Conservation (phyloP, 2,329 filamentous ascomycete genomes). For the Diplocarpon rosae region DNA sequence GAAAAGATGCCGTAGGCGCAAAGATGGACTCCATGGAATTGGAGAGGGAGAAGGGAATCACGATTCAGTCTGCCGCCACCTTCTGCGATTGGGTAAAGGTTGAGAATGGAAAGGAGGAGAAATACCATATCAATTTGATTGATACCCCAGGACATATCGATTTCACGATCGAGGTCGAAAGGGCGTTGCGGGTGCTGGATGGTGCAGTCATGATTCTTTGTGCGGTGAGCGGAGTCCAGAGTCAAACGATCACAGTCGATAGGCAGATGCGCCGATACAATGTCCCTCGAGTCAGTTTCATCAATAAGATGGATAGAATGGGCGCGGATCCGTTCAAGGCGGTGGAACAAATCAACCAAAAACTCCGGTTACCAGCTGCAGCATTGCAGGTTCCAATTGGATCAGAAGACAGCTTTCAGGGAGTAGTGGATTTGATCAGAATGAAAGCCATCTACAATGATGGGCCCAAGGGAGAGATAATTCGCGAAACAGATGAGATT, state of each 20-base stretch:
- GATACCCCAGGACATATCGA: slow-evolving; percentile 98
- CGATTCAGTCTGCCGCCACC: slow-evolving; percentile 94
- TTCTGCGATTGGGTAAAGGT: slow-evolving; percentile 95
- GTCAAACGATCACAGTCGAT: slow-evolving; percentile 95
- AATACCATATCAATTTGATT: slow-evolving; percentile 96
- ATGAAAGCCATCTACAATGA: slow-evolving; percentile 94
- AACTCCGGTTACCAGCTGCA: slow-evolving; percentile 85
- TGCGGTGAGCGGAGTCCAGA: slow-evolving; percentile 93
- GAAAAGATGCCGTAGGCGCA: slow-evolving; percentile 86
- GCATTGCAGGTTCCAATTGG: slow-evolving; percentile 94
- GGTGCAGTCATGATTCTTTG: slow-evolving; percentile 98
- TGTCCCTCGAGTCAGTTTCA: slow-evolving; percentile 85
- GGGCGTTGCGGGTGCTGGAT: slow-evolving; percentile 86
- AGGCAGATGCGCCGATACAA: slow-evolving; percentile 98
- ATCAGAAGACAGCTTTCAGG: slow-evolving; percentile 79
- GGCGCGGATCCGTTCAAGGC: slow-evolving; percentile 97
- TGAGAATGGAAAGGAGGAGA: slow-evolving; percentile 73
- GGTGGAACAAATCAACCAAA: slow-evolving; percentile 93
- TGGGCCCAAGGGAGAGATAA: slow-evolving; percentile 65
- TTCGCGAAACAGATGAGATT: slow-evolving; percentile 68
- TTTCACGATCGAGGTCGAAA: slow-evolving; percentile 97
- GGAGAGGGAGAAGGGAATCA: slow-evolving; percentile 96
- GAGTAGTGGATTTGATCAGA: slow-evolving; percentile 82
- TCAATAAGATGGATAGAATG: slow-evolving; percentile 99
- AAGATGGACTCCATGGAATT: slow-evolving; percentile 99